A percentile compares a stretch with the other conserved stretches of the same genome.
phyloP scores from a whole-genome alignment of 2,329 filamentous ascomycete genomes.

The Lecanoromycetidae sp. region DNA sequence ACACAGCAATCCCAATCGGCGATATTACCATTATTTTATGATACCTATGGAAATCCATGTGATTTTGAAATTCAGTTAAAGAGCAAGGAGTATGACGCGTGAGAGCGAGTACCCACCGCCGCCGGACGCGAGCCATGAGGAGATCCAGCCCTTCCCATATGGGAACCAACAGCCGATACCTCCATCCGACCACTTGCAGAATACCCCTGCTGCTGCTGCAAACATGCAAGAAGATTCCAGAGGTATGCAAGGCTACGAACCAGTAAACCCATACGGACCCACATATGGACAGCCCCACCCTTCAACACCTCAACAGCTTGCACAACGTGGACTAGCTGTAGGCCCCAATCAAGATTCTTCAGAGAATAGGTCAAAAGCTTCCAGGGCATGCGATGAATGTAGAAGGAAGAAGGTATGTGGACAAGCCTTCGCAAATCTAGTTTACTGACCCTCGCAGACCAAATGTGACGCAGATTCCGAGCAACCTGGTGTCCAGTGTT shows the following conservation, averaged over 20 bases:
- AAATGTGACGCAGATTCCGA: slow-evolving; percentile 75
- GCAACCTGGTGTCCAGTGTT: slow-evolving; percentile 60
- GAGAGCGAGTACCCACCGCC: slow-evolving; percentile 2
- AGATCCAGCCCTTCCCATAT: slow-evolving; percentile 31
- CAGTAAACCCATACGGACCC: slow-evolving; percentile 9
- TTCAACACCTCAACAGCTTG: slow-evolving; percentile 13
- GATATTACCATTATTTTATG: too few relatives aligned
- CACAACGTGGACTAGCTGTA: slow-evolving; percentile 33
- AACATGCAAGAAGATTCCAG: slow-evolving; percentile 25
- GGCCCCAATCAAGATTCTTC: slow-evolving; percentile 40
- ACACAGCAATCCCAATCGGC: background rate
- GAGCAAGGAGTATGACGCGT: background rate
- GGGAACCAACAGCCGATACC: slow-evolving; percentile 30
- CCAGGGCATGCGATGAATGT: slow-evolving; percentile 79
- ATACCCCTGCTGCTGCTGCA: slow-evolving; percentile 35
- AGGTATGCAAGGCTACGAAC: slow-evolving; percentile 17
- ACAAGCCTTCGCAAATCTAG: background rate
- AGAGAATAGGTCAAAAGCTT: slow-evolving; percentile 73
- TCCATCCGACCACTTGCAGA: slow-evolving; percentile 34
- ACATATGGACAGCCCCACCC: slow-evolving; percentile 11
- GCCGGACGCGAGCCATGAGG: slow-evolving; percentile 21
- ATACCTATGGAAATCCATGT: background rate
- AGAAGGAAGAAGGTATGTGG: slow-evolving; percentile 59
- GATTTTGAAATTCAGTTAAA: too few relatives aligned
- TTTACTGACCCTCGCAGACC: slow-evolving; percentile 38